These are phyloP conservation scores for Metschnikowia noctiluminum DNA, from an alignment of 805 yeast species.

Conservation along the genomic window DNA sequence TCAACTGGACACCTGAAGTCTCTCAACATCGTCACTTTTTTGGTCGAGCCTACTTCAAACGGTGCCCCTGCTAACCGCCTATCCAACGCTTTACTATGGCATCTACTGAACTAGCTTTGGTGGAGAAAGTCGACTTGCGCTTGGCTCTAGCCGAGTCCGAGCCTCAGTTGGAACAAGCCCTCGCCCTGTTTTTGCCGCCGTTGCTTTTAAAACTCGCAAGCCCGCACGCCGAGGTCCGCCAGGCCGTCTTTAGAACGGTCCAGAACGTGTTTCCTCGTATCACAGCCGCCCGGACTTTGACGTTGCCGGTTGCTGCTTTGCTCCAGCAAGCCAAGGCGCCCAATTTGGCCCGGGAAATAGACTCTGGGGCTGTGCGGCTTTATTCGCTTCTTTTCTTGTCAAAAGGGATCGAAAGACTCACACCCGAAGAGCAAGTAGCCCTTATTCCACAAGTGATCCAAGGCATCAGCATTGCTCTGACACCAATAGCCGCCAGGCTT, in stretches of 20 bases:
- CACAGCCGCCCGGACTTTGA: slow-evolving; percentile 49
- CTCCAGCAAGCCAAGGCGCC: slow-evolving; percentile 62
- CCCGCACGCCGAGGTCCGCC: slow-evolving; percentile 59
- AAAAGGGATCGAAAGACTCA: slow-evolving; percentile 60
- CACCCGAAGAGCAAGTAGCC: slow-evolving; percentile 29
- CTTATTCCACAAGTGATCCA: slow-evolving; percentile 48
- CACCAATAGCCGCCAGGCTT: slow-evolving; percentile 49
- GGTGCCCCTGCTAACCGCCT: not conserved
- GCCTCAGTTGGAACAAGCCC: slow-evolving; percentile 55
- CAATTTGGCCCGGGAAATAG: slow-evolving; percentile 38
- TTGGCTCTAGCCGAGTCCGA: slow-evolving; percentile 74
- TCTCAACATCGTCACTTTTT: no score
- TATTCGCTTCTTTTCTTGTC: slow-evolving; percentile 66
- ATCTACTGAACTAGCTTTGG: slow-evolving; percentile 49
- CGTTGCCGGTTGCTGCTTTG: slow-evolving; percentile 62
- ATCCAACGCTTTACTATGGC: slow-evolving; percentile 15
- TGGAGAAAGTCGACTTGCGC: slow-evolving; percentile 77
- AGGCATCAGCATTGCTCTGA: slow-evolving; percentile 41
- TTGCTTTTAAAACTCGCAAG: slow-evolving; percentile 76
- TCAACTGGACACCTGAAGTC: no score
- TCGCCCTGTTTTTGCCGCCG: slow-evolving; percentile 70
- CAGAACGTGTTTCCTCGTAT: slow-evolving; percentile 67
- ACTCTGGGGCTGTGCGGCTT: slow-evolving; percentile 50
- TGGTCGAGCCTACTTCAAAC: not conserved
- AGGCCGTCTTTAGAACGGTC: slow-evolving; percentile 62